A percentile compares a stretch with the other conserved stretches of the same genome.
These are phyloP conservation scores for Laetiporus sulphureus DNA, from an alignment of 1,284 basidiomycete species.

Conservation along the genomic window DNA sequence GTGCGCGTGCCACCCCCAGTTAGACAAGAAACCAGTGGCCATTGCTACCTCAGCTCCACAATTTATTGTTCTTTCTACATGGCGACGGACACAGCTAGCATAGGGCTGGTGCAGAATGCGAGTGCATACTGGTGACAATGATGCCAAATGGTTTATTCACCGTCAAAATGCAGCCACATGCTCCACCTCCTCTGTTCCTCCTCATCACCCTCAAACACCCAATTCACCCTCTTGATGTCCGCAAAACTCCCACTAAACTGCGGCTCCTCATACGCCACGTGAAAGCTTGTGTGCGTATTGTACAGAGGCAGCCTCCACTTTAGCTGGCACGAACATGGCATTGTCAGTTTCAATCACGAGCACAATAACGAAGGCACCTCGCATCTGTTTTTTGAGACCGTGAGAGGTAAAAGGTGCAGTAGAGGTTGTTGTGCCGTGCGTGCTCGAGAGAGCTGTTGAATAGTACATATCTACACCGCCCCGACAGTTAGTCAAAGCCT, in stretches of 20 bases:
- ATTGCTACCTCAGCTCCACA: too few species aligned
- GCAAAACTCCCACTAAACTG: conserved; percentile 62
- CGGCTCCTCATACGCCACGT: conserved; percentile 63
- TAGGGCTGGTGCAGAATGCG: too few species aligned
- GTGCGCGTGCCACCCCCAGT: conserved; percentile 25
- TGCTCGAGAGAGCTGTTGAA: conserved; percentile 72
- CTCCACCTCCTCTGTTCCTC: conserved; percentile 69
- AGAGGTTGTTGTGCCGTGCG: conserved; percentile 88
- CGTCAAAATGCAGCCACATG: conserved; percentile 71
- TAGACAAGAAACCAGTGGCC: too few species aligned
- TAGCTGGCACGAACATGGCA: too few species aligned
- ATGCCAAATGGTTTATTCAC: too few species aligned
- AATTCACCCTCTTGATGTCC: conserved; percentile 72
- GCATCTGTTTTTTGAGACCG: conserved; percentile 30
- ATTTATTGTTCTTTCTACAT: too few species aligned
- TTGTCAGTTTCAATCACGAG: too few species aligned
- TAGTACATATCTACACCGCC: conserved; percentile 53
- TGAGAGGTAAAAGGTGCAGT: conserved; percentile 62
- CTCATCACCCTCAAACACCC: conserved; percentile 70
- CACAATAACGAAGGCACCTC: too few species aligned
- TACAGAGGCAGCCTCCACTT: conserved; percentile 58
- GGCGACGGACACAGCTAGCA: too few species aligned
- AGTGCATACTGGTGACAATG: too few species aligned
- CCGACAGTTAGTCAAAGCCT: background rate
- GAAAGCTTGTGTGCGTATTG: conserved; percentile 56